Evolutionary conservation across 257 asterid genomes (phyloP), one percentile per base, ranked within the genome.

Genomic region (Scutellaria barbata): DNA sequence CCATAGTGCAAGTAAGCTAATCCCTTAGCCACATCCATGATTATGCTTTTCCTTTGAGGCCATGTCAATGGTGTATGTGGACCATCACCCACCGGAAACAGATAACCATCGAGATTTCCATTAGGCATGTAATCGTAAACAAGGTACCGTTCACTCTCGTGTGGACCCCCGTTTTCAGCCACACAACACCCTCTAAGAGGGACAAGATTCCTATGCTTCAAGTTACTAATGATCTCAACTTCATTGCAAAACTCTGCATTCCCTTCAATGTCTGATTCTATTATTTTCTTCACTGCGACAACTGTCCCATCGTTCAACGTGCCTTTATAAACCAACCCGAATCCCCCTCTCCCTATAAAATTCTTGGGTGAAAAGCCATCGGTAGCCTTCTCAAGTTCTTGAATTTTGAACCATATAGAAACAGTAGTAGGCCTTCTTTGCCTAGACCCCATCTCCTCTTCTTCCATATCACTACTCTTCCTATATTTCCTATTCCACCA

Each of bases 161-260:
- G 73, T 0, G 55, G 62, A 4, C 72, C 81, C 35, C 61, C 81
- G 65, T 57, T 71, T 61, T 87, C 92, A 12, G 81, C 73, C 76
- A 90, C 90, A 74, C 98, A 93, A 71, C 97, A 89, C 1, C 98
- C 97, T 79, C 94, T 81, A 39, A 93, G 92, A 2, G 97, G 92
- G 39, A 90, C 91, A 3, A 93, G 89, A 76, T 93, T 90, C 59
- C 98, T 79, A 79, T 93, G 98, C 84, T 86, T 93, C 78, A 93
- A 81, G 76, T 85, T 89, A 69, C 98, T 87, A 51, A 93, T 89
- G 81, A 93, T 93, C 85, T 90, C 98, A 64, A 93, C 97, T 77
- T 93, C 98, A 63, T 93, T 93, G 80, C 92, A 89, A 20, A 93
- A 93, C 63, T 93, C 97, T 1, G 78, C 89, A 8, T 90, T 81